A percentile compares a stretch with the other conserved stretches of the same genome.
Evolutionary conservation across 306 rosid species (phyloP).

Genomic region (Oxytropis ochrocephala): DNA sequence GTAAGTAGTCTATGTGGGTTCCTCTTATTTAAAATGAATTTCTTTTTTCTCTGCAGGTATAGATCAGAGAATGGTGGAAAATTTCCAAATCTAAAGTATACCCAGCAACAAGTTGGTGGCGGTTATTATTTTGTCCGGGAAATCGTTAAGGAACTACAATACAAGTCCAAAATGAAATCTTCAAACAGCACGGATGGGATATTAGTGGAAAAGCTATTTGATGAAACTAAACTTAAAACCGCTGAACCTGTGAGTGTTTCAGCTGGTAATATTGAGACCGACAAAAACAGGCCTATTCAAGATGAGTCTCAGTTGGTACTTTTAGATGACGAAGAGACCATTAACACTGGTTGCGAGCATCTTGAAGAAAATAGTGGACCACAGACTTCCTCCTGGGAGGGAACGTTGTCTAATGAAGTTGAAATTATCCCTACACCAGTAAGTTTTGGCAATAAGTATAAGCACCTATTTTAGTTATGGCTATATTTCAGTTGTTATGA

Average conservation of each 20-base stretch:
- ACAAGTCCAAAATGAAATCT: conserved; percentile 26
- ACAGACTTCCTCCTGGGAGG: conserved; percentile 6
- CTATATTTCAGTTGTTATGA: background rate
- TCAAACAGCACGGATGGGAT: conserved; percentile 3
- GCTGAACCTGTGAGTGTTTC: conserved; percentile 13
- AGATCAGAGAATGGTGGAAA: conserved; percentile 52
- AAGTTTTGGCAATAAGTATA: conserved; percentile 22
- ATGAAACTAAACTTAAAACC: conserved; percentile 1
- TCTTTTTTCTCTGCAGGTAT: conserved; percentile 38
- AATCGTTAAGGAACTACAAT: conserved; percentile 50
- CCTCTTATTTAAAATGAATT: background rate
- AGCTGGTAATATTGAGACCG: conserved; percentile 5
- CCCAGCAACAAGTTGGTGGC: conserved; percentile 54
- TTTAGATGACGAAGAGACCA: background rate
- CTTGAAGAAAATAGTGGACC: conserved; percentile 27
- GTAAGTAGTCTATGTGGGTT: background rate
- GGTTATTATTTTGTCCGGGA: conserved; percentile 39
- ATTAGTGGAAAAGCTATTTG: conserved; percentile 1
- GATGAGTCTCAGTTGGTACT: conserved; percentile 7
- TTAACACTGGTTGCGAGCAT: conserved; percentile 7
- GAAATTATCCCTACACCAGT: conserved; percentile 25
- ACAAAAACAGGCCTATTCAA: conserved; percentile 15
- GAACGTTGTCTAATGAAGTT: conserved; percentile 23
- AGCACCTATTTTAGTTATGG: background rate
- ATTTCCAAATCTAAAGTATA: conserved; percentile 27